Base-by-base conservation (phyloP, 345 rosid species). In the Gossypium turneri region DNA sequence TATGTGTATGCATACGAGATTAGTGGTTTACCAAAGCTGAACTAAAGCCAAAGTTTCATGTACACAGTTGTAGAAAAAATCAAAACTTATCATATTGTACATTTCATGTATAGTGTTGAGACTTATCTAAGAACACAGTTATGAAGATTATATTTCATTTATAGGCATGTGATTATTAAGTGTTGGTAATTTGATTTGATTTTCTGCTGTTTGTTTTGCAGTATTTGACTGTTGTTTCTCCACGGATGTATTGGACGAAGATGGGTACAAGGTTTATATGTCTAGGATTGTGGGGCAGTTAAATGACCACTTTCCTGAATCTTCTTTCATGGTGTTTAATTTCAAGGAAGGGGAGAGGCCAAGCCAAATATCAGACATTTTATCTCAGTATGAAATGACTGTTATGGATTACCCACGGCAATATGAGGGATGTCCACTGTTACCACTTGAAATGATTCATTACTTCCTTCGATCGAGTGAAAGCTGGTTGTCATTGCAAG, bases 221-320 rank as follows among this genome's bases (percentile, higher is more conserved):
- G 99, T 95, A 62, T 95, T 95, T 82, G 98, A 95, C 87, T 91
- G 97, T 84, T 95, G 99, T 88, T 93, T 95, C 90, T 91, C 97
- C 45, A 85, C 92, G 12, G 94, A 91, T 62, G 92, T 91, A 44
- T 79, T 93, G 90, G 98, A 85, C 72, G 98, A 91, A 83, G 97
- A 93, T 82, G 98, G 90, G 80, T 95, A 90, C 87, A 95, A 87
- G 79, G 79, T 87, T 48, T 95, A 95, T 90, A 76, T 95, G 87
- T 94, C 90, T 45, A 89, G 94, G 82, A 95, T 90, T 77, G 98
- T 93, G 55, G 92, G 92, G 0, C 99, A 95, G 86, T 89, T 95
- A 3, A 97, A 95, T 65, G 97, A 91, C 73, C 83, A 93, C 76
- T 95, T 84, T 77, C 97, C 99, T 0, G 99, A 93, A 24, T 97